Percentiles rank a stretch among this genome's conserved stretches.
Conservation (phyloP, 495 filamentous ascomycete genomes). For the Usnea hakonensis region DNA sequence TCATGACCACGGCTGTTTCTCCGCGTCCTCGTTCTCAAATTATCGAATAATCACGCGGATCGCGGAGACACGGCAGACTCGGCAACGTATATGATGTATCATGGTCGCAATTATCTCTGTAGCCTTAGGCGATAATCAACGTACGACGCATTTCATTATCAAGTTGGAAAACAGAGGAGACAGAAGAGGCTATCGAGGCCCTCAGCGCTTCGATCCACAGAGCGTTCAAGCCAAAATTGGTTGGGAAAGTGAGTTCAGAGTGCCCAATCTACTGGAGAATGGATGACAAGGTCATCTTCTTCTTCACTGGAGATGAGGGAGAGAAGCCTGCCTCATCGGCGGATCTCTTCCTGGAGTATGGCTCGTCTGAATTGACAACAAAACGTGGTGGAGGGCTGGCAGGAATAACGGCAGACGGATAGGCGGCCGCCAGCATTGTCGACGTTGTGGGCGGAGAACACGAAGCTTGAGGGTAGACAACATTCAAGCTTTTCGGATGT, state of each 20-base stretch:
- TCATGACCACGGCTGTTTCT: not conserved
- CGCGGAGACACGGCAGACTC: not conserved
- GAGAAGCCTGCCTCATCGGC: slow-evolving; percentile 3
- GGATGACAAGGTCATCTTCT: slow-evolving; percentile 11
- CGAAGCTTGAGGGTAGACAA: not conserved
- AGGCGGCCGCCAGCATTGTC: not conserved
- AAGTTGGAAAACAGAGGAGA: not conserved
- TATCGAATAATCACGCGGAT: not conserved
- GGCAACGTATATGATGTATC: not conserved
- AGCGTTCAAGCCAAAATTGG: not conserved
- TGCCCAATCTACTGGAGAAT: not conserved
- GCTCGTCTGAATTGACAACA: not conserved
- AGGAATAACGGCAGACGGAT: not conserved
- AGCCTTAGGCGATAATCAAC: no score
- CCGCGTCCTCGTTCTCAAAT: not conserved
- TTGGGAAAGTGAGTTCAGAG: not conserved
- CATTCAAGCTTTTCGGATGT: not conserved
- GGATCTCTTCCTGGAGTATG: not conserved
- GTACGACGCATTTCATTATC: no score
- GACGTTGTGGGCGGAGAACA: not conserved
- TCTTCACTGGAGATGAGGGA: slow-evolving; percentile 5
- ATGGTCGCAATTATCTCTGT: not conserved
- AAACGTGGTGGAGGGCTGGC: not conserved
- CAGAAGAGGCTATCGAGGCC: not conserved
- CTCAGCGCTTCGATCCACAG: not conserved